Percentiles rank a stretch among this genome's conserved stretches.
Conservation (phyloP, 2,329 filamentous ascomycete species). For the Pyricularia grisea region DNA sequence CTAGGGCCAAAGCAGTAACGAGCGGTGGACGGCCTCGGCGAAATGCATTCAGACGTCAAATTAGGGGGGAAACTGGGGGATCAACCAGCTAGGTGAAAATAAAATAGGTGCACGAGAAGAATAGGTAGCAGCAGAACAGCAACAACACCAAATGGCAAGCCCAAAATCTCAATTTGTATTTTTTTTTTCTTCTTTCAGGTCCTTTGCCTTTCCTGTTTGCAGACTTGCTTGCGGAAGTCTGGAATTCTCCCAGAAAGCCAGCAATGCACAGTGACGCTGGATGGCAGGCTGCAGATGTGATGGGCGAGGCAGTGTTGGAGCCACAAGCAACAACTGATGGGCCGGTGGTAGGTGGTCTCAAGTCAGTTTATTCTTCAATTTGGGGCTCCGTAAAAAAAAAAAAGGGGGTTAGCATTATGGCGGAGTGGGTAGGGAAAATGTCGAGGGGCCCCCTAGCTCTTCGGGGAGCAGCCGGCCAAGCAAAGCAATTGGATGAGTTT, state of each 20-base stretch:
- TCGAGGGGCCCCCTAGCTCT: constrained; percentile 1
- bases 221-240: background rate
- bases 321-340: background rate
- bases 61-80: constrained; percentile 5
- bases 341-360: background rate
- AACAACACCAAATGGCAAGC: constrained; percentile 5
- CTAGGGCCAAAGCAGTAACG: constrained; percentile 10
- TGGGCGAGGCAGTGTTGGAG: background rate
- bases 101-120: background rate
- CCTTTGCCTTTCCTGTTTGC: background rate
- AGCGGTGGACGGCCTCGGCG: constrained; percentile 4
- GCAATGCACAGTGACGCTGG: background rate
- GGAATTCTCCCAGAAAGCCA: background rate
- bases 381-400: background rate
- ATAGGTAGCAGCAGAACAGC: constrained; percentile 1
- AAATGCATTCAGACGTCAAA: constrained; percentile 10
- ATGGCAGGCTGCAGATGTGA: background rate
- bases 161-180: background rate
- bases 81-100: constrained; percentile 1
- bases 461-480: background rate
- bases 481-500: background rate
- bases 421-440: background rate
- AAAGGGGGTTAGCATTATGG: constrained; percentile 2
- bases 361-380: background rate
- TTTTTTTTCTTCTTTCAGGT: background rate